phyloP scores from a whole-genome alignment of 192 early-diverging fungal genomes.

The Coemansia biformis region DNA sequence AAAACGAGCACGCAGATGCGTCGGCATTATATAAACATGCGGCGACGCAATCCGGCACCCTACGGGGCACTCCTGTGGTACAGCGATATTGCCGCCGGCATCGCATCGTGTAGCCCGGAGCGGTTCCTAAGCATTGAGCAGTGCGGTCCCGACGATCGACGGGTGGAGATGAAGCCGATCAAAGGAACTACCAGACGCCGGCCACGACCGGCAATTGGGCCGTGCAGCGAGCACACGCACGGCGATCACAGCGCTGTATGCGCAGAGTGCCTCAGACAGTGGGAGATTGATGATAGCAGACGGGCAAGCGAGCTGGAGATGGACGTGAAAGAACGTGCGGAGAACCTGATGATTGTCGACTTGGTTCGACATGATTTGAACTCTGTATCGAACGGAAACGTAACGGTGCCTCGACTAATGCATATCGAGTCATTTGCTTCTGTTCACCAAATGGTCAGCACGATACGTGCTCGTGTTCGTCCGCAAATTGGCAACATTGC shows the following conservation, averaged over 20 bases:
- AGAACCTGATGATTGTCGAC: slow-evolving; percentile 98
- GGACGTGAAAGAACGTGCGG: slow-evolving; percentile 86
- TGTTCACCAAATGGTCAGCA: slow-evolving; percentile 90
- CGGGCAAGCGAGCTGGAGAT: slow-evolving; percentile 44
- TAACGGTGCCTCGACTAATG: slow-evolving; percentile 80
- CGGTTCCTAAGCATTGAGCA: slow-evolving; percentile 60
- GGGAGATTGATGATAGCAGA: slow-evolving; percentile 15
- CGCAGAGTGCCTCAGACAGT: slow-evolving; percentile 1
- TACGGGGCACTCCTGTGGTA: slow-evolving; percentile 73
- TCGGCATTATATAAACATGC: slow-evolving; percentile 41
- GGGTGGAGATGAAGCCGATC: slow-evolving; percentile 92
- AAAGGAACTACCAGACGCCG: slow-evolving; percentile 68
- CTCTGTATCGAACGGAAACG: slow-evolving; percentile 60
- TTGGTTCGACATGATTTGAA: slow-evolving; percentile 91
- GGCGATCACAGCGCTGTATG: neutral
- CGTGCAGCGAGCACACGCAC: neutral
- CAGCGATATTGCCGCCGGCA: slow-evolving; percentile 24
- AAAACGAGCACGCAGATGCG: neutral
- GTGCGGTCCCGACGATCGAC: slow-evolving; percentile 4
- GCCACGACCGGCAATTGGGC: neutral
- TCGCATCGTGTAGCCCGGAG: slow-evolving; percentile 73
- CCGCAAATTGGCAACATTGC: slow-evolving; percentile 59
- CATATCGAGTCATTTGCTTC: slow-evolving; percentile 82
- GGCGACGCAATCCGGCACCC: slow-evolving; percentile 78
- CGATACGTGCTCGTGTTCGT: slow-evolving; percentile 63